Evolutionary conservation across 495 filamentous ascomycete species (phyloP), one percentile per base, ranked within the genome.

Genomic region (Penicillium samsonianum): DNA sequence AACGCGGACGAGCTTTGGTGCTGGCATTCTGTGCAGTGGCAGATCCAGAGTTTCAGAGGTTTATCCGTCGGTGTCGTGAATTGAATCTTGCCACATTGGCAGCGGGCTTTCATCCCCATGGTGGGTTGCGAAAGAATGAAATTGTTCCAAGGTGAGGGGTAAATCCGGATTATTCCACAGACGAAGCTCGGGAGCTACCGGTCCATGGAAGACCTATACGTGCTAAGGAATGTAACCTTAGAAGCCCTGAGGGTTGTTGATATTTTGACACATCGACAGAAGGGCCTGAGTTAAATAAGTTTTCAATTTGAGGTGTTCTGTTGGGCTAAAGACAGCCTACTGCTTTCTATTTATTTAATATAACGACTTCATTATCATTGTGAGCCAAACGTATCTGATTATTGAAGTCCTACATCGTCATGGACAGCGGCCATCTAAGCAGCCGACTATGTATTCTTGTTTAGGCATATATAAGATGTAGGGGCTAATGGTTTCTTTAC

Each of bases 1-100:
- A 86, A 87, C n/a, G 86, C 84, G 16, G 83, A 84, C 50, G 82
- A 78, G 46, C 85, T 82, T 71, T 90, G 87, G 53, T 81, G 79
- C 28, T 81, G 83, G 68, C 87, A 90, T 60, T 87, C 80, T 37
- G 74, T 67, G 68, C 87, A 90, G 72, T 90, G 87, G 72, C 87
- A 90, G 65, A 87, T 82, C 63, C 87, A 88, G 16, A 88, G 65
- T 1, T 78, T 78, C 23, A 86, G 74, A 67, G 45, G 87, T 37
- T 65, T 62, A 25, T 67, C 66, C 31, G 61, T 51, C 4, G 66
- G 83, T 31, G 86, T 86, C 58, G 76, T 81, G 72, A 89, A 89
- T 53, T 60, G 53, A 23, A 89, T 76, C 16, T 78, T 67, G n/a
- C 82, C 80, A 69, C 87, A 89, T 71, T 87, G 82, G 59, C 86